Base-by-base conservation (phyloP, 805 yeast species). In the Peterozyma toletana region DNA sequence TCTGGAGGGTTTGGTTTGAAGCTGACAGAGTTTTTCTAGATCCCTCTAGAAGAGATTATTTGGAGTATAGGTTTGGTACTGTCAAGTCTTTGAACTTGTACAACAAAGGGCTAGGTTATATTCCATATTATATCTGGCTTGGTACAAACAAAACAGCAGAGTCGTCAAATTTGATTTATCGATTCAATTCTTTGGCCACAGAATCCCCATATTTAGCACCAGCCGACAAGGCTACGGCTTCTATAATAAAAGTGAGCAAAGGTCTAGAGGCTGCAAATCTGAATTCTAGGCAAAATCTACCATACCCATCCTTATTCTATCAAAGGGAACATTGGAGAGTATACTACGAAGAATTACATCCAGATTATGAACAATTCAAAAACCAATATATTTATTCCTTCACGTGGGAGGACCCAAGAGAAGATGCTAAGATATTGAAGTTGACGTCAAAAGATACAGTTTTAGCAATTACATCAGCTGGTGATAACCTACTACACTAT, bases 381-480 rank as follows among this genome's bases (percentile, higher is more conserved):
- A 73, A 83, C 56, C 89, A 86, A 63, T 86, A 84, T 60, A 86
- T 86, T 48, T 86, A 86, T 57, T 90, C 95, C 4, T 86, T 86
- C 62, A 86, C 95, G 6, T 86, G 95, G 95, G 95, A 86, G 62
- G 95, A 86, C 57, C 95, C 95, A 30, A 72, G 83, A 45, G 93
- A 84, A 63, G 95, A 86, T 64, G 75, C 77, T 48, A 71, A 71
- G 40, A 81, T 86, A 44, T 68, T 86, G 52, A 73, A 79, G 37
- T 67, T 86, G 53, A 66, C 70, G 30, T 62, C 78, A 11, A 70
- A 73, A 30, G 95, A 86, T 56, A 82, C 87, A 1, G 86, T 86
- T 3, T 69, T 86, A 52, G 90, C 91, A 17, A 86, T 86, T 45
- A 86, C 95, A 4, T 84, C 91, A 37, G 95, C 95, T 5, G 93